Evolutionary conservation across 192 early-diverging fungal species (phyloP).

Genomic region (Backusella macrospora): DNA sequence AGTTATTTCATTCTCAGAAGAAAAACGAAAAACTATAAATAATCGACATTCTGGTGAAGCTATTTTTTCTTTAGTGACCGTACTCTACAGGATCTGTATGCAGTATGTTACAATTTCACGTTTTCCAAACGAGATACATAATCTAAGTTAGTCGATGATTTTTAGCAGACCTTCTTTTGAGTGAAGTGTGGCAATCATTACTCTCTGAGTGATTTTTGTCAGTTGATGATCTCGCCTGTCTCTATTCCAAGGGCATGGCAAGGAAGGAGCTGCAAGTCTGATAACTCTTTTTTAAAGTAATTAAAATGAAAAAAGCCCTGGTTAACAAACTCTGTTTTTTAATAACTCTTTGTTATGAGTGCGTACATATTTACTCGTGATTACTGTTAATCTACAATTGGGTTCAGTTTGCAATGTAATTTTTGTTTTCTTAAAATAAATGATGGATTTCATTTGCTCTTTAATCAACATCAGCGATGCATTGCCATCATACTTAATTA

Average conservation of each 20-base stretch:
- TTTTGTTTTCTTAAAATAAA: too few relatives aligned
- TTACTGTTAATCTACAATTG: too few relatives aligned
- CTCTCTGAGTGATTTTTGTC: constrained; percentile 24
- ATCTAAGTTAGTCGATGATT: constrained; percentile 36
- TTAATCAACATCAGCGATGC: too few relatives aligned
- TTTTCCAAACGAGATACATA: constrained; percentile 36
- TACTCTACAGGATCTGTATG: constrained; percentile 42
- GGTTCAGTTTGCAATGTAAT: too few relatives aligned
- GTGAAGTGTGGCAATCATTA: constrained; percentile 34
- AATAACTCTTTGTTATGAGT: too few relatives aligned
- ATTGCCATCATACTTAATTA: too few relatives aligned
- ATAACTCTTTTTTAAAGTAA: constrained; percentile 26
- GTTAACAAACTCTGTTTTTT: too few relatives aligned
- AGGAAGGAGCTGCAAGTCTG: constrained; percentile 34
- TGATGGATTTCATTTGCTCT: too few relatives aligned
- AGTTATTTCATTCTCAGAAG: background rate
- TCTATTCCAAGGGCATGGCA: constrained; percentile 39
- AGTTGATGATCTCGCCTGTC: constrained; percentile 42
- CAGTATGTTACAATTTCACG: constrained; percentile 38
- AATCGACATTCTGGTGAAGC: background rate
- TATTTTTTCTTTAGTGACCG: constrained; percentile 38
- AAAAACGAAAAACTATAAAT: constrained; percentile 11
- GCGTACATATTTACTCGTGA: too few relatives aligned
- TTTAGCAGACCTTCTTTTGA: constrained; percentile 33
- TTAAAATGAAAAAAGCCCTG: too few relatives aligned